Percentiles rank a stretch among this genome's conserved stretches.
phyloP scores from a whole-genome alignment of 192 early-diverging fungal species.

The Coemansia sp. region DNA sequence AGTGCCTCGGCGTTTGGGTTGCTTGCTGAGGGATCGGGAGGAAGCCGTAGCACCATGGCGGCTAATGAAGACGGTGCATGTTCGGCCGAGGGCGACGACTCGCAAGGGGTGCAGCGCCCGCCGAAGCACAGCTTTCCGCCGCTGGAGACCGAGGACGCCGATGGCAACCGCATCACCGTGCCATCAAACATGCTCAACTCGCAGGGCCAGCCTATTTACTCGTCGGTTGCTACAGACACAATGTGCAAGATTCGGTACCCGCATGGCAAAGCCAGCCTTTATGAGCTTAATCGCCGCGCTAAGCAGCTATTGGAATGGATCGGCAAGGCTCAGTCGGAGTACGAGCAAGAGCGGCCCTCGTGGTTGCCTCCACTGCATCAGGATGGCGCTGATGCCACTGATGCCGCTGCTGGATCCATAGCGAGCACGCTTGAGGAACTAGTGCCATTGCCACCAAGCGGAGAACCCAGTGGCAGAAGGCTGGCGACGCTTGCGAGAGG shows the following conservation, averaged over 20 bases:
- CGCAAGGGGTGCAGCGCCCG: constrained; percentile 7
- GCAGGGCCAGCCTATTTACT: constrained; percentile 44
- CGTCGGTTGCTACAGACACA: constrained; percentile 30
- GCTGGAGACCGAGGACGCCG: constrained; percentile 28
- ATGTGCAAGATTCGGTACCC: constrained; percentile 52
- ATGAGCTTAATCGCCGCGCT: constrained; percentile 42
- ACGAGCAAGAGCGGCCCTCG: constrained; percentile 37
- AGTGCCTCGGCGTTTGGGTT: constrained; percentile 5
- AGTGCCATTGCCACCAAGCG: not conserved
- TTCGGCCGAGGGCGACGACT: not conserved
- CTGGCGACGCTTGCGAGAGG: not conserved
- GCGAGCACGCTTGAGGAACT: not conserved
- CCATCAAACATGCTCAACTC: constrained; percentile 40
- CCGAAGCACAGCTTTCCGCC: constrained; percentile 39
- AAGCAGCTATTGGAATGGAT: constrained; percentile 55
- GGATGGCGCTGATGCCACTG: not conserved
- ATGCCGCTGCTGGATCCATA: not conserved
- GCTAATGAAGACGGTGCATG: not conserved
- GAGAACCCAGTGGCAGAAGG: not conserved
- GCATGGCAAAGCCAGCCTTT: constrained; percentile 27
- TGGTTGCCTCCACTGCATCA: constrained; percentile 12
- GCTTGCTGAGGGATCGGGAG: constrained; percentile 4
- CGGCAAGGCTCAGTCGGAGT: constrained; percentile 50
- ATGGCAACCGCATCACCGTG: constrained; percentile 34
- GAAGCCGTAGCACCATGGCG: not conserved